Evolutionary conservation across 148 eudicot genomes (phyloP), one percentile per base, ranked within the genome.

Genomic region (Rheum nobile): DNA sequence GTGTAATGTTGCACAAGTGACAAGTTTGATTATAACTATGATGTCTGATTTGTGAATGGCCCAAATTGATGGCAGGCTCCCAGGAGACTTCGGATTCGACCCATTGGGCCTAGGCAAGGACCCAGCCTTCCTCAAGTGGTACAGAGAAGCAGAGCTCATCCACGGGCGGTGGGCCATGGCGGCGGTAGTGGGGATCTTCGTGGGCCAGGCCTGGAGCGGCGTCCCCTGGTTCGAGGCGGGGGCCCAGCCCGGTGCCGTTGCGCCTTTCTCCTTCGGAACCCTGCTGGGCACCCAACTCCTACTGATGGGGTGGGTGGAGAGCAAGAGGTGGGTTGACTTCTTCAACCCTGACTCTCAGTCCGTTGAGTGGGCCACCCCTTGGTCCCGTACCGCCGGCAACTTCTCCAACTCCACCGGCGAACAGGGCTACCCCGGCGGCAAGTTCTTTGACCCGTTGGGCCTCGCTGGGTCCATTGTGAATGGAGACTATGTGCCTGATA

Each of bases 251-350:
- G 89, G 97, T 0, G 98, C 97, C 3, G 76, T 91, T 22, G 96
- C 97, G 3, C 97, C 98, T 38, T 91, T 91, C 84, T 94, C 98
- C 55, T 94, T 94, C 46, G 87, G 87, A 10, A 75, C 96, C 21
- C 86, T 94, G 63, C 82, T 94, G 0, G 97, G 98, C 14, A 94
- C 98, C 80, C 98, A 94, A 71, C 97, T 94, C 65, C 77, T 94
- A 52, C 91, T 94, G 24, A 94, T 94, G 98, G 98, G 98, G 11
- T 94, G 98, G 97, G 98, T 94, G 0, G 98, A 94, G 87, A 90
- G 98, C 91, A 94, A 94, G 76, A 83, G 98, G 80, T 94, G 98
- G 98, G 98, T 88, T 1, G 98, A 94, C 65, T 94, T 91, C 80
- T 94, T 89, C 80, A 86, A 89, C 91, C 98, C 96, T 0, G 97